Evolutionary conservation across 139 green algal genomes (phyloP).

Genomic region (Chlamydomonas sphaeroides): DNA sequence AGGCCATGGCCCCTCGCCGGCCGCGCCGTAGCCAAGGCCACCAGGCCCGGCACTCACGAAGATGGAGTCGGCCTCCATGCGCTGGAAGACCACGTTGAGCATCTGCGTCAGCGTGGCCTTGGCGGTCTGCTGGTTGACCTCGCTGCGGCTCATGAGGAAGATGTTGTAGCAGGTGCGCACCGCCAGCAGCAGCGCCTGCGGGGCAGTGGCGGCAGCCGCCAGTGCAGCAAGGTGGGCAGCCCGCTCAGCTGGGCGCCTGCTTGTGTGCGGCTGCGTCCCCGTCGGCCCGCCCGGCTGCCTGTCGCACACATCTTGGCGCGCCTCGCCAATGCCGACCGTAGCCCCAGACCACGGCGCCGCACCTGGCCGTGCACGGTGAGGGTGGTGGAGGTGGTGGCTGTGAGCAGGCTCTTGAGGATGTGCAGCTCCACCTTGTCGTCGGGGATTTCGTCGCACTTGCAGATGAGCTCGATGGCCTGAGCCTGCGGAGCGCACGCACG

Average conservation of each 20-base stretch:
- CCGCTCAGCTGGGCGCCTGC: no score
- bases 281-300: no score
- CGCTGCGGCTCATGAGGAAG: slow-evolving; percentile 84
- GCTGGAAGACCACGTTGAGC: slow-evolving; percentile 95
- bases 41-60: slow-evolving; percentile 33
- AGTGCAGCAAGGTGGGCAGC: no score
- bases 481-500: no score
- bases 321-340: no score
- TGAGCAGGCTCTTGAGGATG: slow-evolving; percentile 89
- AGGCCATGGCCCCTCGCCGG: no score
- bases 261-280: no score
- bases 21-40: no score
- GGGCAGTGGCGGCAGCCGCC: no score
- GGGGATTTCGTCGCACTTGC: slow-evolving; percentile 88
- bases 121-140: slow-evolving; percentile 94
- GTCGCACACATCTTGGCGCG: no score
- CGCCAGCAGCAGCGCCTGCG: slow-evolving; percentile 81
- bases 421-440: slow-evolving; percentile 95
- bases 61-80: slow-evolving; percentile 88
- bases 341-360: no score
- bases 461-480: slow-evolving; percentile 85
- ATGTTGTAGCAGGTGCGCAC: slow-evolving; percentile 98
- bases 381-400: slow-evolving; percentile 81
- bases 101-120: slow-evolving; percentile 97
- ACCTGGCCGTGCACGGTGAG: slow-evolving; percentile 87